Conservation (phyloP, 1,139 yeast genomes). For the Nadsonia starkeyi-henricii region DNA sequence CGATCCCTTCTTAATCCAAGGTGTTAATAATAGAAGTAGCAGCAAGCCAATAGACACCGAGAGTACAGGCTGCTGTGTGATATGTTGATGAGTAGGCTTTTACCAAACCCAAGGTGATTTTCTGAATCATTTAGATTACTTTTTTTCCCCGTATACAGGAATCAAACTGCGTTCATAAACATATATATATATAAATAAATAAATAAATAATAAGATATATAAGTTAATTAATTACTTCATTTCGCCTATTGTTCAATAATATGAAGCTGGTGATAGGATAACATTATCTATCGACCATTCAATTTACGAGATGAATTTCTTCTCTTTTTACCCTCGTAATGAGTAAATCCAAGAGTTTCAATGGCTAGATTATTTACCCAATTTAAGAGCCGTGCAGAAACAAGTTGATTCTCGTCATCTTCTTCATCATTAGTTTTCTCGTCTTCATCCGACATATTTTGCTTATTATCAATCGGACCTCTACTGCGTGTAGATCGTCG, state of each 20-base stretch:
- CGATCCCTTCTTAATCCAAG: background rate
- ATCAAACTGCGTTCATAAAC: too few species aligned
- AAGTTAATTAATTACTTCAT: too few species aligned
- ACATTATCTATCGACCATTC: background rate
- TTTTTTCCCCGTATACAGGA: too few species aligned
- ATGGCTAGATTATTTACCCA: conserved; percentile 20
- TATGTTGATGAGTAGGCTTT: background rate
- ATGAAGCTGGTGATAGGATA: too few species aligned
- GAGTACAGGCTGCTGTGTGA: background rate
- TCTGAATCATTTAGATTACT: too few species aligned
- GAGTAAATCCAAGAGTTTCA: conserved; percentile 16
- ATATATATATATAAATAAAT: too few species aligned
- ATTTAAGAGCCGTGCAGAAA: conserved; percentile 15
- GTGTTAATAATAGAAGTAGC: background rate
- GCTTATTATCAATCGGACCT: background rate
- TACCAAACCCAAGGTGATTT: too few species aligned
- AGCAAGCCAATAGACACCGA: background rate
- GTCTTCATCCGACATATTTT: conserved; percentile 5
- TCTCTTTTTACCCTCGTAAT: conserved; percentile 11
- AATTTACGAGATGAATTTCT: background rate
- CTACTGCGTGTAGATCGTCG: background rate
- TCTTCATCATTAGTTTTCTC: conserved; percentile 9
- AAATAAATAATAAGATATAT: too few species aligned
- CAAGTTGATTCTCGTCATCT: conserved; percentile 17
- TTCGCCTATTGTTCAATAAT: too few species aligned